phyloP scores from a whole-genome alignment of 805 yeast species.

The Starmerella apis region DNA sequence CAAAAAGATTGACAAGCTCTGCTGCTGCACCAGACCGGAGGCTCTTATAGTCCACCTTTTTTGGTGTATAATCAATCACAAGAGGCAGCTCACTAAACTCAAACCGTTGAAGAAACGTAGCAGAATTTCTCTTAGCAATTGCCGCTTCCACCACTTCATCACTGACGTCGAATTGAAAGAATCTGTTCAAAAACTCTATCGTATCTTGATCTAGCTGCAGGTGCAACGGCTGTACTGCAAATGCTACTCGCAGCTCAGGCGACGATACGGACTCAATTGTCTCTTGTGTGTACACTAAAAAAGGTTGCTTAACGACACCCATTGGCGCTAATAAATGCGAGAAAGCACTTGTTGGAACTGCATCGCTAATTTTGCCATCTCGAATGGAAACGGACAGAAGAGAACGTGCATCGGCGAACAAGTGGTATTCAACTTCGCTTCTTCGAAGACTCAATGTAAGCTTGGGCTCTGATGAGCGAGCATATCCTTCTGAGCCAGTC shows the following conservation, averaged over 20 bases:
- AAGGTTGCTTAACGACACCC: background rate
- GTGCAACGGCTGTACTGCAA: conserved; percentile 55
- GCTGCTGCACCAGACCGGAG: conserved; percentile 75
- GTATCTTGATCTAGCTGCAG: conserved; percentile 90
- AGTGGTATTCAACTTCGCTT: conserved; percentile 31
- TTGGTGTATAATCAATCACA: conserved; percentile 83
- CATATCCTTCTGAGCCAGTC: conserved; percentile 1
- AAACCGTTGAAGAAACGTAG: conserved; percentile 52
- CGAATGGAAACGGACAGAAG: background rate
- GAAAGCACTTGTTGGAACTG: conserved; percentile 10
- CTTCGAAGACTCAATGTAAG: conserved; percentile 28
- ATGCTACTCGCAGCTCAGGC: conserved; percentile 15
- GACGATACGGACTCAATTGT: conserved; percentile 1
- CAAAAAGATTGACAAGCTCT: conserved; percentile 81
- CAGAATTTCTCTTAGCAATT: background rate
- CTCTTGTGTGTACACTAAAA: conserved; percentile 4
- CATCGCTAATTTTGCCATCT: conserved; percentile 14
- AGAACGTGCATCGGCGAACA: background rate
- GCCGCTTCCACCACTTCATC: conserved; percentile 18
- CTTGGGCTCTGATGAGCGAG: conserved; percentile 21
- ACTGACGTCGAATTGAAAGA: conserved; percentile 64
- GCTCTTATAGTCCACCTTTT: conserved; percentile 74
- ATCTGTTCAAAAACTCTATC: conserved; percentile 67
- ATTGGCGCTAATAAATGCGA: conserved; percentile 11
- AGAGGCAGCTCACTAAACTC: conserved; percentile 42